These are phyloP conservation scores for Russula lepida DNA, from an alignment of 768 basidiomycete species.

Conservation along the genomic window DNA sequence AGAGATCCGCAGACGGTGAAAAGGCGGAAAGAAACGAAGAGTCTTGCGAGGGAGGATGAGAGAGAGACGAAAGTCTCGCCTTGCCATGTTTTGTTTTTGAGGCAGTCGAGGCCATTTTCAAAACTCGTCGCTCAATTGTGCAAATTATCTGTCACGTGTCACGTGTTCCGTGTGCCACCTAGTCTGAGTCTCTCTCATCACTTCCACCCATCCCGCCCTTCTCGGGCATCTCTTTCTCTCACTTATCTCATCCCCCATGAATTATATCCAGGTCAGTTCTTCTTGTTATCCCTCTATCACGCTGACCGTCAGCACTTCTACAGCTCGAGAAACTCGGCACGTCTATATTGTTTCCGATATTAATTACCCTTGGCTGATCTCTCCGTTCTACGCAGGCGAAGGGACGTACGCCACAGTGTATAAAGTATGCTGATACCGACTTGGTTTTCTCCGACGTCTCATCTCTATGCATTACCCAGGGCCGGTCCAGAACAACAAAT, in stretches of 20 bases:
- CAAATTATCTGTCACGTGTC: constrained; percentile 3
- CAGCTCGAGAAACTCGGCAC: constrained; percentile 84
- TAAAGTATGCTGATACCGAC: constrained; percentile 49
- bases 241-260: constrained; percentile 33
- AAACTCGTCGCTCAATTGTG: not conserved
- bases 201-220: not conserved
- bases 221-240: not conserved
- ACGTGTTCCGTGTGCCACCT: not conserved
- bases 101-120: constrained; percentile 36
- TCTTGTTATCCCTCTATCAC: not conserved
- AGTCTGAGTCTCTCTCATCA: not conserved
- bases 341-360: constrained; percentile 13
- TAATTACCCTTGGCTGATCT: not conserved
- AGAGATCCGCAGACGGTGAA: constrained; percentile 47
- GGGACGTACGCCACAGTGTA: constrained; percentile 97
- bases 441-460: constrained; percentile 2
- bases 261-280: constrained; percentile 47
- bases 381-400: constrained; percentile 43
- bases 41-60: constrained; percentile 47
- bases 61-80: constrained; percentile 45
- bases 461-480: constrained; percentile 37
- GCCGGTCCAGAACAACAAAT: constrained; percentile 93
- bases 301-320: constrained; percentile 12
- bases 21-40: constrained; percentile 46
- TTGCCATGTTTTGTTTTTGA: constrained; percentile 46